Base-by-base conservation (phyloP, 805 yeast species). In the Candida coquimbonensis region DNA sequence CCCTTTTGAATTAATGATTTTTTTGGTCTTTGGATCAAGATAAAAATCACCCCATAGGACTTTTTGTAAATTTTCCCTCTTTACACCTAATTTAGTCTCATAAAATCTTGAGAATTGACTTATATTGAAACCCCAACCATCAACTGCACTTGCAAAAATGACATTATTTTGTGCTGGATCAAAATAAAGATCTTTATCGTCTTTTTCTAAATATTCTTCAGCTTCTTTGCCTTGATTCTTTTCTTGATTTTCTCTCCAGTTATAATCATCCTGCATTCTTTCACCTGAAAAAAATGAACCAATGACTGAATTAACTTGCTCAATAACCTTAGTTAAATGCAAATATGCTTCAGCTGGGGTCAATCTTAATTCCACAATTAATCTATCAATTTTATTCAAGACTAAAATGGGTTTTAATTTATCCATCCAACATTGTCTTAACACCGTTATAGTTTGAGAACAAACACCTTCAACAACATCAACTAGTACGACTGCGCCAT, bases 381-480 rank as follows among this genome's bases (percentile, higher is more conserved):
- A 69, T 52, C 98, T 73, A 63, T 93, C 99, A 47, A 93, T 81
- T 64, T 93, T 93, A 65, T 93, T 93, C 55, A 93, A 66, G 16
- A 93, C 96, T 45, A 93, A 71, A 16, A 93, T 68, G 2, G 98
- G 96, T 59, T 83, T 86, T 55, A 93, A 67, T 54, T 87, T 83
- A 61, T 93, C 99, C 5, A 84, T 78, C 97, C 98, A 93, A 42
- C 96, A 87, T 64, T 93, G 98, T 59, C 98, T 77, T 50, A 91
- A 69, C 1, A 93, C 99, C 16, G 93, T 90, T 11, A 93, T 86
- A 0, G 99, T 93, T 62, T 93, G 99, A 0, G 98, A 90, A 59
- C 97, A 90, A 0, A 93, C 98, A 25, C 99, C 99, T 67, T 93
- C 99, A 2, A 93, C 96, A 4, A 87, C 97, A 64, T 93, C 99